phyloP scores from a whole-genome alignment of 352 stramenopile genomes.

The Globisporangium nunn region DNA sequence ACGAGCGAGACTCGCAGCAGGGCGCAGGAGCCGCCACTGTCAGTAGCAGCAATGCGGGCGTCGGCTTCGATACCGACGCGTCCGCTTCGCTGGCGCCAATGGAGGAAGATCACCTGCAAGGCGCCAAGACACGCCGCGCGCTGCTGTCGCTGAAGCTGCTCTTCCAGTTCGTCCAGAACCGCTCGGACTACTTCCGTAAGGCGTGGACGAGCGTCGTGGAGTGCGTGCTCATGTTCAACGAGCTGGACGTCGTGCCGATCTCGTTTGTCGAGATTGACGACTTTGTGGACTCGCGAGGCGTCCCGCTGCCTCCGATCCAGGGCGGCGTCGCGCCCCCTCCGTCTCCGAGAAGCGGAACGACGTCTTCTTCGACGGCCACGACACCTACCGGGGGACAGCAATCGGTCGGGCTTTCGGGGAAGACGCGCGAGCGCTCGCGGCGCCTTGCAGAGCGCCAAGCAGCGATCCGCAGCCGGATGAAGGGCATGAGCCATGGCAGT shows the following conservation, averaged over 20 bases:
- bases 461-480: slow-evolving; percentile 76
- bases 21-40: not conserved
- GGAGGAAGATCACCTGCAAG: slow-evolving; percentile 57
- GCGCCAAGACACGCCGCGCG: slow-evolving; percentile 68
- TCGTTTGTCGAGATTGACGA: slow-evolving; percentile 87
- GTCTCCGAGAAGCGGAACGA: slow-evolving; percentile 14
- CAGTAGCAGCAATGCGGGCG: not conserved
- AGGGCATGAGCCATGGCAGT: slow-evolving; percentile 58
- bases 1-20: not conserved
- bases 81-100: slow-evolving; percentile 14
- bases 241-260: slow-evolving; percentile 75
- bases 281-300: slow-evolving; percentile 78
- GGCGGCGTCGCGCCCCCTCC: slow-evolving; percentile 12
- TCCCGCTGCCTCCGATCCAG: slow-evolving; percentile 73
- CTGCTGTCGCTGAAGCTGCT: slow-evolving; percentile 72
- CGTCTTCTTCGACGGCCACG: slow-evolving; percentile 5
- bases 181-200: slow-evolving; percentile 69
- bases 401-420: slow-evolving; percentile 57
- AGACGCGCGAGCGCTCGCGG: slow-evolving; percentile 70
- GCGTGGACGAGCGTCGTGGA: slow-evolving; percentile 79
- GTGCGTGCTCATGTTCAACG: slow-evolving; percentile 86
- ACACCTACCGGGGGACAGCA: slow-evolving; percentile 1
- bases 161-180: slow-evolving; percentile 82
- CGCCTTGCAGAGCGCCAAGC: slow-evolving; percentile 75
- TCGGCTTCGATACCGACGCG: not conserved